These are phyloP conservation scores for Neckera pumila DNA, from an alignment of 225 moss, liverwort and hornwort species.

Conservation along the genomic window DNA sequence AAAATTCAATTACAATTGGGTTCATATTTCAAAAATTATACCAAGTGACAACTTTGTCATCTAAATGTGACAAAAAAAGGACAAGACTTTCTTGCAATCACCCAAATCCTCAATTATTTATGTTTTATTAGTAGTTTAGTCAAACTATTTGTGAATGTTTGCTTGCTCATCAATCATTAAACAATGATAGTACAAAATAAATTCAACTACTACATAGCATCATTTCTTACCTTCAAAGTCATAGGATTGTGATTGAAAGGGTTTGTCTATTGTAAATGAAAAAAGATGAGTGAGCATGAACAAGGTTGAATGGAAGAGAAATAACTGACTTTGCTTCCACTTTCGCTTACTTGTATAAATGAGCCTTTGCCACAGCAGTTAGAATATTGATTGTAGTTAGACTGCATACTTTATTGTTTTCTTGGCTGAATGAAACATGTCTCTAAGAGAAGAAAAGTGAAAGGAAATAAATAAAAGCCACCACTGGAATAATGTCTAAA, in stretches of 20 bases:
- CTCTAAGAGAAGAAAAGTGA: too few relatives aligned
- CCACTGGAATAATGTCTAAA: not conserved
- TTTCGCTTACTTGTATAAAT: not conserved
- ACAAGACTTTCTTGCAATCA: too few relatives aligned
- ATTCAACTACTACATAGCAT: not conserved
- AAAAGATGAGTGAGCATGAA: accelerated
- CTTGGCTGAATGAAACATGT: not conserved
- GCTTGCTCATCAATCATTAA: too few relatives aligned
- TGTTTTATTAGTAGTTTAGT: too few relatives aligned
- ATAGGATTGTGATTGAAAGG: not conserved
- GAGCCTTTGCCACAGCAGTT: not conserved
- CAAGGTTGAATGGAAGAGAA: not conserved
- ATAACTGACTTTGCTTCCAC: not conserved
- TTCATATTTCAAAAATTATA: too few relatives aligned
- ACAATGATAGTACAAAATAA: too few relatives aligned
- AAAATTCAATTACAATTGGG: too few relatives aligned
- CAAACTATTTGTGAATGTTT: too few relatives aligned
- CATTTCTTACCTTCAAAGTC: not conserved
- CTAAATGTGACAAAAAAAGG: too few relatives aligned
- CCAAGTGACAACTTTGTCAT: too few relatives aligned
- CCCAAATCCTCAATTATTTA: too few relatives aligned
- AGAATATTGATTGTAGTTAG: not conserved
- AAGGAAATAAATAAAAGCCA: not conserved
- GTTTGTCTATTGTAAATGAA: accelerated
- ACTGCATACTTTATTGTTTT: not conserved